phyloP scores from a whole-genome alignment of 352 stramenopile species.

The Phytophthora sp. region DNA sequence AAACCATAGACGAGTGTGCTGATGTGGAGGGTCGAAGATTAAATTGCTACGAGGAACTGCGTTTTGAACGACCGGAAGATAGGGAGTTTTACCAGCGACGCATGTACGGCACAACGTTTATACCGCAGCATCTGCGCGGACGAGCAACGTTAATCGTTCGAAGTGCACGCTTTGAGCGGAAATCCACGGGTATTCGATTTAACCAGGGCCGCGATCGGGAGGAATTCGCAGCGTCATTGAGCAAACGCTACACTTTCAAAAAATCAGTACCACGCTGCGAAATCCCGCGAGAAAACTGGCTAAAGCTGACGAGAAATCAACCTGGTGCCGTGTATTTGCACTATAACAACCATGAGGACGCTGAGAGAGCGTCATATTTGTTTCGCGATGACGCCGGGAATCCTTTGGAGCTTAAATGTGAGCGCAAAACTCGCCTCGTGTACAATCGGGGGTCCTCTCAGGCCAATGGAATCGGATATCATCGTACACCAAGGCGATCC shows the following conservation, averaged over 20 bases:
- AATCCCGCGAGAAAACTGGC: slow-evolving; percentile 61
- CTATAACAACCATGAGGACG: slow-evolving; percentile 54
- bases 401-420: slow-evolving; percentile 42
- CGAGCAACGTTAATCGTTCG: slow-evolving; percentile 45
- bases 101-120: slow-evolving; percentile 58
- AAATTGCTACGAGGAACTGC: slow-evolving; percentile 46
- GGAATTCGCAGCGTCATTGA: slow-evolving; percentile 47
- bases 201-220: slow-evolving; percentile 59
- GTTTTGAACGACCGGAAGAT: slow-evolving; percentile 44
- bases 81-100: slow-evolving; percentile 52
- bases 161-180: slow-evolving; percentile 49
- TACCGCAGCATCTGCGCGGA: slow-evolving; percentile 44
- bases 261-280: slow-evolving; percentile 50
- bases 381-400: slow-evolving; percentile 49
- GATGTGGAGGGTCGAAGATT: not conserved
- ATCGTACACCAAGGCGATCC: slow-evolving; percentile 23
- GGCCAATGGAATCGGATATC: not conserved
- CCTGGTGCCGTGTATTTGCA: slow-evolving; percentile 45
- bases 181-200: slow-evolving; percentile 59
- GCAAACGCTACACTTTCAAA: slow-evolving; percentile 57
- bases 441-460: slow-evolving; percentile 30
- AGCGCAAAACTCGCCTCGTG: slow-evolving; percentile 36
- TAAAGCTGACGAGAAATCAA: slow-evolving; percentile 41
- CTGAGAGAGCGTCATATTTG: slow-evolving; percentile 36
- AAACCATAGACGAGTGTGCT: not conserved